A percentile compares a stretch with the other conserved stretches of the same genome.
phyloP scores from a whole-genome alignment of 1,284 basidiomycete species.

The Leccinum huronense region DNA sequence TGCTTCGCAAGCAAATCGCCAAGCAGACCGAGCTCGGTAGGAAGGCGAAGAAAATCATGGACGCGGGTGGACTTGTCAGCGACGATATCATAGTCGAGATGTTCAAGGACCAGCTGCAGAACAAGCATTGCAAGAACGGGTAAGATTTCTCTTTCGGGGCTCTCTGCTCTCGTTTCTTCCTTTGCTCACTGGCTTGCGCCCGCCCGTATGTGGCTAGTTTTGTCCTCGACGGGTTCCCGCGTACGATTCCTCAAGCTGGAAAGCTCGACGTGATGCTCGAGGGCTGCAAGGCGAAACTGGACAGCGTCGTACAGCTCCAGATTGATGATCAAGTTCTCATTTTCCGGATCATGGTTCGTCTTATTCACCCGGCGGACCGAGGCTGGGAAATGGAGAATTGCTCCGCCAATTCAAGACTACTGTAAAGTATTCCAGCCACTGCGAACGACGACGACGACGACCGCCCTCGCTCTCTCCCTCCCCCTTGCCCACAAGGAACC shows the following conservation, averaged over 20 bases:
- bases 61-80: slow-evolving; percentile 87
- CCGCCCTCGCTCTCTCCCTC: too few relatives aligned
- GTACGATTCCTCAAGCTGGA: slow-evolving; percentile 96
- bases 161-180: neutral
- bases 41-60: slow-evolving; percentile 98
- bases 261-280: slow-evolving; percentile 94
- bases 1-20: slow-evolving; percentile 93
- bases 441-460: too few relatives aligned
- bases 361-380: slow-evolving; percentile 74
- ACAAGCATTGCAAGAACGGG: slow-evolving; percentile 95
- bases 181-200: neutral
- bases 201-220: slow-evolving; percentile 57
- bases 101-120: slow-evolving; percentile 95
- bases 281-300: slow-evolving; percentile 80
- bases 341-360: slow-evolving; percentile 93
- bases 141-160: slow-evolving; percentile 41
- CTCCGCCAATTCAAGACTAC: too few relatives aligned
- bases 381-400: too few relatives aligned
- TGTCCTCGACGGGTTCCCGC: slow-evolving; percentile 97
- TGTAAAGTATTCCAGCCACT: too few relatives aligned
- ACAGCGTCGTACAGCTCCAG: slow-evolving; percentile 89
- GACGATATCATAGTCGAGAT: slow-evolving; percentile 98
- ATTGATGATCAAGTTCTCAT: slow-evolving; percentile 96
- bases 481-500: too few relatives aligned
- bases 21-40: slow-evolving; percentile 87